Evolutionary conservation across 192 early-diverging fungal species (phyloP), one percentile per base, ranked within the genome.

Genomic region (Coemansia sp.): DNA sequence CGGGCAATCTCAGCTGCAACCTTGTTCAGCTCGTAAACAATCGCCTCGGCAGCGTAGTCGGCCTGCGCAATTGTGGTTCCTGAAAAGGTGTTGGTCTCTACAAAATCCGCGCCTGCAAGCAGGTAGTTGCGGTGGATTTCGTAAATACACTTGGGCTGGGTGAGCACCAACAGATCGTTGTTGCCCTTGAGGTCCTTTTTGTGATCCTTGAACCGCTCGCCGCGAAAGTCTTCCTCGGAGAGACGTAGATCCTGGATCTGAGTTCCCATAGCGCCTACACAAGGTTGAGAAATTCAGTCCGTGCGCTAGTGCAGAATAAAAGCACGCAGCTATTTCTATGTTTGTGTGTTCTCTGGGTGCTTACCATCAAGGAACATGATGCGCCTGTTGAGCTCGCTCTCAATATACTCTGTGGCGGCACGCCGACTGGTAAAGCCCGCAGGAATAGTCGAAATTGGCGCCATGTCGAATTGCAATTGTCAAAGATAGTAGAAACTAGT

Each of bases 41-140:
- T 72, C 12, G 89, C 81, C 71, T 96, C 91, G 71, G 91, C 85
- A 34, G 75, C 84, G 62, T 98, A 98, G 79, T 98, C 96, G 19
- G 90, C 86, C 75, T 98, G 96, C 9, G 93, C 93, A 72, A 96
- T 98, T 2, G 85, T 86, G 23, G 96, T 96, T 5, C 86, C 86
- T 21, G 88, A 90, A 83, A 98, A 98, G n/a, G 96, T 95, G 83
- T 98, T 98, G 36, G 96, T 95, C 78, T 95, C 96, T 48, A 98
- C 79, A 81, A 98, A 87, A 70, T 98, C 96, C 6, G 93, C 79
- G 12, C 96, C 96, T 23, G 96, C 92, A 37, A 91, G 86, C 26
- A 98, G 80, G 78, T 98, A 98, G 74, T 89, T 81, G 60, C 86
- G 84, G 84, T 98, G 96, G 72, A 98, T 98, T 28, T 81, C 77